A percentile compares a stretch with the other conserved stretches of the same genome.
phyloP scores from a whole-genome alignment of 768 basidiomycete species.

The Trametes villosa region DNA sequence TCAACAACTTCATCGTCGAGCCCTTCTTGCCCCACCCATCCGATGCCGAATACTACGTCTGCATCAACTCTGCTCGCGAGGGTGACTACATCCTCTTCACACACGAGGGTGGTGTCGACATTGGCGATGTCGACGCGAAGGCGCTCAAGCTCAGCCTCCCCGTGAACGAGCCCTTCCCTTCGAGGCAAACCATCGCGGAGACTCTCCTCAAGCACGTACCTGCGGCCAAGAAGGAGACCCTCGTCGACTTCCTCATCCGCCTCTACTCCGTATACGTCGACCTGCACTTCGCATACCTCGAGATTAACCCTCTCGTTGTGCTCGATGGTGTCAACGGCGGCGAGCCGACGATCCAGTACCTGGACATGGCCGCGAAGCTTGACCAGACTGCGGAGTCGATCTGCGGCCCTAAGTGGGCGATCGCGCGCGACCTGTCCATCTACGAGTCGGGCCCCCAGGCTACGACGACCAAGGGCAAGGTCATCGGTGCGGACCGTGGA shows the following conservation, averaged over 20 bases:
- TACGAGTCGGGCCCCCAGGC: slow-evolving; percentile 58
- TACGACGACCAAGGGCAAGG: slow-evolving; percentile 47
- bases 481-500: slow-evolving; percentile 86
- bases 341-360: slow-evolving; percentile 85
- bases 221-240: slow-evolving; percentile 84
- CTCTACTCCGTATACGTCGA: slow-evolving; percentile 98
- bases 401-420: slow-evolving; percentile 98
- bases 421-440: slow-evolving; percentile 87
- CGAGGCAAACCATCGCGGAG: slow-evolving; percentile 72
- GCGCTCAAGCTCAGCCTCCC: slow-evolving; percentile 87
- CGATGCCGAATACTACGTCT: slow-evolving; percentile 96
- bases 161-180: slow-evolving; percentile 79
- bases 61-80: slow-evolving; percentile 93
- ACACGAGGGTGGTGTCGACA: slow-evolving; percentile 97
- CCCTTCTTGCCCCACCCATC: slow-evolving; percentile 97
- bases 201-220: slow-evolving; percentile 85
- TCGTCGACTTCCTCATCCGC: slow-evolving; percentile 92
- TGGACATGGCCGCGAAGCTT: slow-evolving; percentile 99
- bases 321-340: slow-evolving; percentile 78
- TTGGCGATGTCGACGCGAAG: slow-evolving; percentile 98
- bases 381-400: slow-evolving; percentile 99
- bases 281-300: slow-evolving; percentile 99
- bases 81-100: slow-evolving; percentile 98
- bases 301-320: slow-evolving; percentile 98
- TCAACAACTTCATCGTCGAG: slow-evolving; percentile 98